A percentile compares a stretch with the other conserved stretches of the same genome.
phyloP scores from a whole-genome alignment of 129 eudicot species.

The Flaveria trinervia region DNA sequence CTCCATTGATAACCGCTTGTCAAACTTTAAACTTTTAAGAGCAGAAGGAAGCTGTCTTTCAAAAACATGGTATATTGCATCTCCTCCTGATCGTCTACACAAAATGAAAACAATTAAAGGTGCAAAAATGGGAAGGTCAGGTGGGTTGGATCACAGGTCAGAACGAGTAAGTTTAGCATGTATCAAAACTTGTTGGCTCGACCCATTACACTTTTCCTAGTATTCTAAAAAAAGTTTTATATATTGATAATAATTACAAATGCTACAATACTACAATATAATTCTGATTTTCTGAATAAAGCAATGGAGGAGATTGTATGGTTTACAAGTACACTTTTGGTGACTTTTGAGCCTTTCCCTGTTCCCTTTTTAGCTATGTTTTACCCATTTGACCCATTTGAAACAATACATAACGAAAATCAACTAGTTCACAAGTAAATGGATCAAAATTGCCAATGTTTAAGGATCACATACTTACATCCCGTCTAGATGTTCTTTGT shows the following conservation, averaged over 20 bases:
- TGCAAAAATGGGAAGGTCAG: neutral
- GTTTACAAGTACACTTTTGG: neutral
- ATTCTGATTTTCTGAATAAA: neutral
- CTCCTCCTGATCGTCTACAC: conserved; percentile 77
- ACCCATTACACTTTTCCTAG: neutral
- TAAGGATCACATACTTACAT: conserved; percentile 32
- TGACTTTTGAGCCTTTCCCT: neutral
- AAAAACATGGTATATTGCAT: conserved; percentile 75
- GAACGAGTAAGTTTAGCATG: neutral
- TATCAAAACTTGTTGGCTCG: neutral
- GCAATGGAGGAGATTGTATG: neutral
- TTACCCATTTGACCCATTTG: neutral
- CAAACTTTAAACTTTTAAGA: conserved; percentile 62
- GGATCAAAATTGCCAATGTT: neutral
- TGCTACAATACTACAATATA: neutral
- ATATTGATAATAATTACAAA: neutral
- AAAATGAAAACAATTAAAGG: neutral
- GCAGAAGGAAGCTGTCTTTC: conserved; percentile 81
- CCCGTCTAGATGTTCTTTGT: conserved; percentile 54
- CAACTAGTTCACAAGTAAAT: neutral
- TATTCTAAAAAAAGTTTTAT: neutral
- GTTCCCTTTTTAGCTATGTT: neutral
- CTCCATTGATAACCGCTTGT: conserved; percentile 50
- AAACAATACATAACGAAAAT: neutral
- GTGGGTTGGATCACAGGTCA: neutral